These are phyloP conservation scores for Platanthera zijinensis DNA, from an alignment of 106 monocot genomes.

Conservation along the genomic window DNA sequence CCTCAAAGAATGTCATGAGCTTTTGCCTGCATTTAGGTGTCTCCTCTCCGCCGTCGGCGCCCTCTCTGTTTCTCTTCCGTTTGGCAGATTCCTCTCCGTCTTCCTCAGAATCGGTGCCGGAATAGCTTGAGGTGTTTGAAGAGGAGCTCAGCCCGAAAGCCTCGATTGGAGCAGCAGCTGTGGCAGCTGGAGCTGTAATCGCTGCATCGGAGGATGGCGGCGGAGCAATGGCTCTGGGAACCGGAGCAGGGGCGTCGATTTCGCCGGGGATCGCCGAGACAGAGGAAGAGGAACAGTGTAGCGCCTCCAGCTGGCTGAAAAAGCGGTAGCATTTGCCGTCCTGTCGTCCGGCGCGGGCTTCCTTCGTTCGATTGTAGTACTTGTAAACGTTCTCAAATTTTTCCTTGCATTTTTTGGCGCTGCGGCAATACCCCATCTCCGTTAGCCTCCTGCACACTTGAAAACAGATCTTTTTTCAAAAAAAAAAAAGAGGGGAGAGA, in stretches of 20 bases:
- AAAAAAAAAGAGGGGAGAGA: neutral
- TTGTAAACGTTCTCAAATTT: constrained; percentile 96
- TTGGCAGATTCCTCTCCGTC: constrained; percentile 11
- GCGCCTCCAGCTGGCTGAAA: constrained; percentile 78
- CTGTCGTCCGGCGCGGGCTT: constrained; percentile 77
- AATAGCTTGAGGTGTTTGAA: constrained; percentile 23
- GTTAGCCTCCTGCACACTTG: constrained; percentile 48
- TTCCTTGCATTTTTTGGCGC: constrained; percentile 89
- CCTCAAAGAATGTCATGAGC: constrained; percentile 60
- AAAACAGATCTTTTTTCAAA: neutral
- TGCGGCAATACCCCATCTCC: constrained; percentile 64
- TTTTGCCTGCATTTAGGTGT: constrained; percentile 17
- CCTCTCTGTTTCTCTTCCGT: constrained; percentile 18
- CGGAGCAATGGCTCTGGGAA: neutral
- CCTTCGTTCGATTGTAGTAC: constrained; percentile 94
- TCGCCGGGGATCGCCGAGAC: neutral
- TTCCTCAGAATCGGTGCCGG: constrained; percentile 26
- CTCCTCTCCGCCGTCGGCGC: neutral
- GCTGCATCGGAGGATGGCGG: neutral
- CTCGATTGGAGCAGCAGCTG: constrained; percentile 1
- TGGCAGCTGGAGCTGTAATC: neutral
- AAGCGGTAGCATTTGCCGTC: constrained; percentile 96
- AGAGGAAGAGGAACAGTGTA: constrained; percentile 17
- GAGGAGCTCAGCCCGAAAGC: constrained; percentile 30
- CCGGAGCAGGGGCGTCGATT: neutral